Evolutionary conservation across 768 basidiomycete species (phyloP).

Genomic region (Pulveroboletus sp.): DNA sequence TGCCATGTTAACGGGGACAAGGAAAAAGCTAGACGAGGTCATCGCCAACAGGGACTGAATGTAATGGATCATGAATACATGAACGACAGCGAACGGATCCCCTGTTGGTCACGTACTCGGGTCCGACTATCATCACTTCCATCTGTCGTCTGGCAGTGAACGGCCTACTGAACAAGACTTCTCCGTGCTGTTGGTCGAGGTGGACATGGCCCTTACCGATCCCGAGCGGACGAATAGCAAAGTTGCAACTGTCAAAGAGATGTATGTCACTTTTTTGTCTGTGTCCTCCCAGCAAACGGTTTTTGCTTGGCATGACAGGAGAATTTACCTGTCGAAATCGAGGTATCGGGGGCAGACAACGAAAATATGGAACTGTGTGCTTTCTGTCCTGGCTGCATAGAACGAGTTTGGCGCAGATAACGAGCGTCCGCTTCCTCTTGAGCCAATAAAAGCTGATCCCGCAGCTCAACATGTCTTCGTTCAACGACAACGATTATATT

Average conservation of each 20-base stretch:
- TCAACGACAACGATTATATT: slow-evolving; percentile 23
- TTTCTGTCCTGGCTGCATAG: not conserved
- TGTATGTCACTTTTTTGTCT: slow-evolving; percentile 39
- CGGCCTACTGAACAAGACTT: too few relatives aligned
- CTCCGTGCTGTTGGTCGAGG: slow-evolving; percentile 82
- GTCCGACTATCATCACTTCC: too few relatives aligned
- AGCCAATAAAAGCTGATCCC: slow-evolving; percentile 42
- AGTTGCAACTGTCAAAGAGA: slow-evolving; percentile 85
- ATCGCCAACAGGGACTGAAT: too few relatives aligned
- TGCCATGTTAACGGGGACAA: too few relatives aligned
- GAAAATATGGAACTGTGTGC: slow-evolving; percentile 69
- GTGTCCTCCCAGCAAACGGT: not conserved
- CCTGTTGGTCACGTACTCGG: too few relatives aligned
- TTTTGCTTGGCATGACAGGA: slow-evolving; percentile 48
- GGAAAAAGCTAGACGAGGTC: too few relatives aligned
- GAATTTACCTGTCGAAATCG: slow-evolving; percentile 92
- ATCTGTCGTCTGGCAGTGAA: too few relatives aligned
- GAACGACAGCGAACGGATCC: too few relatives aligned
- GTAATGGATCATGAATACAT: too few relatives aligned
- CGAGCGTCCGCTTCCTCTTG: slow-evolving; percentile 64
- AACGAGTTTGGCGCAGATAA: slow-evolving; percentile 10
- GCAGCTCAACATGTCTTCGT: slow-evolving; percentile 12
- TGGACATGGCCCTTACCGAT: slow-evolving; percentile 94
- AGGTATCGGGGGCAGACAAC: slow-evolving; percentile 76
- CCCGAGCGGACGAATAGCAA: slow-evolving; percentile 93